phyloP scores from a whole-genome alignment of 2,329 filamentous ascomycete genomes.

The Fusarium agapanthi region DNA sequence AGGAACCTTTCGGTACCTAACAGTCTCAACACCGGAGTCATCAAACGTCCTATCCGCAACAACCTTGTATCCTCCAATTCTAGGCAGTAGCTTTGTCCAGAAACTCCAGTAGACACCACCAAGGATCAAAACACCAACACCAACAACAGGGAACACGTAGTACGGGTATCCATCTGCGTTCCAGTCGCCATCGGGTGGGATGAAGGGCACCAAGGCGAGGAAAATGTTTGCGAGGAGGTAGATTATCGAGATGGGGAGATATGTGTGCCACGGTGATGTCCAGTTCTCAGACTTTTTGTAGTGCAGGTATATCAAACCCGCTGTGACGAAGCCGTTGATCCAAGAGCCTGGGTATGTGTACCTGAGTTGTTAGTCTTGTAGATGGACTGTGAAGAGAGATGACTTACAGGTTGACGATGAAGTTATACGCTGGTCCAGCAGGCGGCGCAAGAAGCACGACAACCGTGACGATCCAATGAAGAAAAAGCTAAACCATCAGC shows the following conservation, averaged over 20 bases:
- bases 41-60: conserved; percentile 54
- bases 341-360: conserved; percentile 62
- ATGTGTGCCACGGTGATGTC: conserved; percentile 62
- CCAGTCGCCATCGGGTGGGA: conserved; percentile 60
- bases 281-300: conserved; percentile 60
- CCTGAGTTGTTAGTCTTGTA: conserved; percentile 35
- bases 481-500: conserved; percentile 56
- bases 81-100: conserved; percentile 61
- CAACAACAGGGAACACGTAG: conserved; percentile 65
- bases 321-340: conserved; percentile 62
- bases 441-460: conserved; percentile 73
- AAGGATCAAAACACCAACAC: conserved; percentile 59
- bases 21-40: conserved; percentile 51
- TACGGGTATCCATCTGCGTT: conserved; percentile 62
- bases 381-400: fast-evolving
- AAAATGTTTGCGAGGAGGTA: conserved; percentile 63
- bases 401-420: conserved; percentile 63
- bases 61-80: conserved; percentile 59
- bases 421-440: conserved; percentile 74
- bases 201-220: conserved; percentile 62
- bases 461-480: conserved; percentile 72
- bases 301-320: conserved; percentile 62
- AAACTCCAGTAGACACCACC: conserved; percentile 62
- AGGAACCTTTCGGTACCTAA: conserved; percentile 51
- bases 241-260: conserved; percentile 56